Evolutionary conservation across 2,329 filamentous ascomycete species (phyloP).

Genomic region (Calonectria naviculata): DNA sequence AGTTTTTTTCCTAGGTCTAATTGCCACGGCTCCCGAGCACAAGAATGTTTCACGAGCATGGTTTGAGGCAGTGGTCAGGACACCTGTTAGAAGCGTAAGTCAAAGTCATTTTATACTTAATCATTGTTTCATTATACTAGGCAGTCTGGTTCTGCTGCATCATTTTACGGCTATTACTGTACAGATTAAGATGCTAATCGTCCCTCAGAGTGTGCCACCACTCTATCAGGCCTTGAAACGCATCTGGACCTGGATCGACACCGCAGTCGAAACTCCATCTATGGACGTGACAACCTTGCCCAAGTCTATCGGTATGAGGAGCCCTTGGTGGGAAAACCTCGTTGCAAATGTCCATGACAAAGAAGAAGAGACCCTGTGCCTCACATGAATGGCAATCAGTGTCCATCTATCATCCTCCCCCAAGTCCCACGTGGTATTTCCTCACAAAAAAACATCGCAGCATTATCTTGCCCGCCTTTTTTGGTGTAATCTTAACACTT

Average conservation of each 20-base stretch:
- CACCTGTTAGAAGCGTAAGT: constrained; percentile 54
- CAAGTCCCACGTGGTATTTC: constrained; percentile 21
- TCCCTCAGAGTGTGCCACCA: constrained; percentile 52
- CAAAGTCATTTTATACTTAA: constrained; percentile 17
- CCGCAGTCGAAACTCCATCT: constrained; percentile 34
- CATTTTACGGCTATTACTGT: constrained; percentile 28
- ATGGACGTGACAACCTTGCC: constrained; percentile 24
- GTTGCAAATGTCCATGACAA: constrained; percentile 45
- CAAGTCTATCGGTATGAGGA: constrained; percentile 42
- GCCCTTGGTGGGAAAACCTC: constrained; percentile 54
- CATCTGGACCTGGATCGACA: constrained; percentile 50
- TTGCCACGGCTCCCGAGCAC: constrained; percentile 45
- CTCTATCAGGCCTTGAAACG: constrained; percentile 46
- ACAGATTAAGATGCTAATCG: constrained; percentile 34
- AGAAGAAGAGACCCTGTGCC: constrained; percentile 50
- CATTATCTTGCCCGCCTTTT: constrained; percentile 40
- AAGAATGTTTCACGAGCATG: constrained; percentile 44
- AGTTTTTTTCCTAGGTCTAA: constrained; percentile 53
- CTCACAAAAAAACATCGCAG: constrained; percentile 33
- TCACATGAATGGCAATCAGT: constrained; percentile 45
- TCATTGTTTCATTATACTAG: constrained; percentile 11
- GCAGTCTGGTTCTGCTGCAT: constrained; percentile 37
- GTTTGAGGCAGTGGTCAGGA: constrained; percentile 50
- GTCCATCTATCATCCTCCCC: constrained; percentile 24
- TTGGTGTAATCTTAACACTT: constrained; percentile 34